Conservation (phyloP, 805 yeast genomes). For the Grigorovia transvaalensis region DNA sequence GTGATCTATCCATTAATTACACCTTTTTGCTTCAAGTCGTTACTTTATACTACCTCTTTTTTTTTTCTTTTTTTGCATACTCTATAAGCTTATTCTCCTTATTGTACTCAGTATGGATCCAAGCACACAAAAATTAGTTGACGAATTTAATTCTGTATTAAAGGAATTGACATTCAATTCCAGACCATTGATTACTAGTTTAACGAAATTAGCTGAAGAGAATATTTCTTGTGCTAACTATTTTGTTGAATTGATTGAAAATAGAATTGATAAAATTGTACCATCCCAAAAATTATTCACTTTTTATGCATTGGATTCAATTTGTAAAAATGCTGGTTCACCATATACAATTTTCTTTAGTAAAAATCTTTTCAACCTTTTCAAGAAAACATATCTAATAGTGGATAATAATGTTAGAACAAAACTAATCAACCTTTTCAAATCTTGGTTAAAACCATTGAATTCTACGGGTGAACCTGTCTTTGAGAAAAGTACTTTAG, state of each 20-base stretch:
- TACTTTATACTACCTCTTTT: neutral
- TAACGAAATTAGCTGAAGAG: slow-evolving; percentile 82
- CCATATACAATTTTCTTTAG: slow-evolving; percentile 82
- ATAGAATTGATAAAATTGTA: slow-evolving; percentile 62
- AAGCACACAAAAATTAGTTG: slow-evolving; percentile 28
- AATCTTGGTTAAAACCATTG: slow-evolving; percentile 75
- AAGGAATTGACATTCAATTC: slow-evolving; percentile 79
- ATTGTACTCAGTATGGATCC: slow-evolving; percentile 9
- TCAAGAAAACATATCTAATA: slow-evolving; percentile 65
- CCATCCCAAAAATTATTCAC: slow-evolving; percentile 81
- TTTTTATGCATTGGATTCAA: slow-evolving; percentile 78
- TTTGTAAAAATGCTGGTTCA: slow-evolving; percentile 80
- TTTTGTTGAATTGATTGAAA: slow-evolving; percentile 64
- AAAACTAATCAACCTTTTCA: slow-evolving; percentile 66
- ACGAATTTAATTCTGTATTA: slow-evolving; percentile 63
- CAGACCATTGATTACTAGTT: slow-evolving; percentile 74
- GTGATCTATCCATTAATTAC: too few species aligned
- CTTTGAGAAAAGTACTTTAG: slow-evolving; percentile 61
- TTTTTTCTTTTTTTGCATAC: neutral
- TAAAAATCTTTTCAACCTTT: slow-evolving; percentile 50
- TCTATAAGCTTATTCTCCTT: too few species aligned
- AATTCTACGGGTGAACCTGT: slow-evolving; percentile 37
- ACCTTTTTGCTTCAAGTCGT: too few species aligned
- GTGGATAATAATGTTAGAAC: slow-evolving; percentile 67
- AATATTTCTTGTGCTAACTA: slow-evolving; percentile 67